Conservation (phyloP, 2,329 filamentous ascomycete genomes). For the Trichoderma lentiforme region DNA sequence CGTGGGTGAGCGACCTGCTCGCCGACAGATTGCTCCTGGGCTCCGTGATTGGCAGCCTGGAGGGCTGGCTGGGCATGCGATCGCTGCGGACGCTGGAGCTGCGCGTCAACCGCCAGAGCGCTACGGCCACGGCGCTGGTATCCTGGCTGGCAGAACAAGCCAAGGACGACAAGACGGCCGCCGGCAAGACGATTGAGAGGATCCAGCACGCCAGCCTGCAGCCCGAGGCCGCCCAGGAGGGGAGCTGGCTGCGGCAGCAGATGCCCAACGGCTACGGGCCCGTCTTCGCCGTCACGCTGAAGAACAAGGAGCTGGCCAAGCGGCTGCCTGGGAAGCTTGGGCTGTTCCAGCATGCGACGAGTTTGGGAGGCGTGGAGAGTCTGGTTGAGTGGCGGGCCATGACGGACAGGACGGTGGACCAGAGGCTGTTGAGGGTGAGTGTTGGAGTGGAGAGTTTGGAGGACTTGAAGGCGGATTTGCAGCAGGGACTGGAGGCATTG, state of each 20-base stretch:
- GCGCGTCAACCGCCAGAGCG: slow-evolving; percentile 72
- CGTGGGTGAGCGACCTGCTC: slow-evolving; percentile 60
- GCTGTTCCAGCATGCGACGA: slow-evolving; percentile 93
- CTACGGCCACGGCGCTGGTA: slow-evolving; percentile 67
- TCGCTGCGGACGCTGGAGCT: slow-evolving; percentile 84
- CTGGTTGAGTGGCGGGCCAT: slow-evolving; percentile 95
- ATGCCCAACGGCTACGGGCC: slow-evolving; percentile 91
- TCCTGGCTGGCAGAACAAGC: slow-evolving; percentile 62
- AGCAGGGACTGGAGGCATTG: slow-evolving; percentile 61
- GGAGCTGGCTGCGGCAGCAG: slow-evolving; percentile 74
- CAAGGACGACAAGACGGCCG: slow-evolving; percentile 34
- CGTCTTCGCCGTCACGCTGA: slow-evolving; percentile 75
- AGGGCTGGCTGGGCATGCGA: slow-evolving; percentile 87
- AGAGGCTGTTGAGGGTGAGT: slow-evolving; percentile 72
- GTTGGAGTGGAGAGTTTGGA: slow-evolving; percentile 84
- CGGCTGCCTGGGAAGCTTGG: slow-evolving; percentile 71
- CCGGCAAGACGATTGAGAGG: slow-evolving; percentile 54
- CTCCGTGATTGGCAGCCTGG: slow-evolving; percentile 80
- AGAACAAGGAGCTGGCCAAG: slow-evolving; percentile 58
- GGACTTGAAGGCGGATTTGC: slow-evolving; percentile 74
- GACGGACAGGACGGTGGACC: slow-evolving; percentile 72
- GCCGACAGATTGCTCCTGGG: slow-evolving; percentile 75
- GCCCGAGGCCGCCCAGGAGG: slow-evolving; percentile 51
- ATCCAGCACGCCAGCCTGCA: slow-evolving; percentile 81
- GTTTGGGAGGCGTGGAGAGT: slow-evolving; percentile 89